A percentile compares a stretch with the other conserved stretches of the same genome.
These are phyloP conservation scores for Chalara sp. DNA, from an alignment of 2,329 filamentous ascomycete species.

Conservation along the genomic window DNA sequence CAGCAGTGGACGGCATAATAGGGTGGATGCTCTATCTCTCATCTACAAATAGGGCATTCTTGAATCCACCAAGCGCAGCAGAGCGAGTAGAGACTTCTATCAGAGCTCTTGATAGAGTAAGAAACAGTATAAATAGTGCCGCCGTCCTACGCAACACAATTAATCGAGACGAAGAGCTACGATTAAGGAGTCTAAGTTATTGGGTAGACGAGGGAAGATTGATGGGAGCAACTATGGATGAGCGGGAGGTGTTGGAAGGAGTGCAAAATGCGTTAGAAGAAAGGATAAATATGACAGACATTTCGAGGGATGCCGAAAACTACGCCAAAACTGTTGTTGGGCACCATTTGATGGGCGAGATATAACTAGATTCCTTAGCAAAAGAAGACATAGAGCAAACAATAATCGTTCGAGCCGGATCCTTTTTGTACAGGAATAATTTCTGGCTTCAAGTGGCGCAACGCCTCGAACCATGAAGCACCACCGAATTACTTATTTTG, in stretches of 20 bases:
- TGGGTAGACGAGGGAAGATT: slow-evolving; percentile 73
- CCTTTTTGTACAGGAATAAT: too few relatives aligned
- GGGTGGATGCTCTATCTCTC: slow-evolving; percentile 67
- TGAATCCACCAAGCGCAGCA: slow-evolving; percentile 50
- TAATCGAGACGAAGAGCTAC: slow-evolving; percentile 64
- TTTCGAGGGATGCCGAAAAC: slow-evolving; percentile 57
- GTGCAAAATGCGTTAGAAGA: slow-evolving; percentile 60
- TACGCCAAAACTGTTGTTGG: slow-evolving; percentile 43
- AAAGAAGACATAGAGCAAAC: too few relatives aligned
- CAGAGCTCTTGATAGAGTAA: slow-evolving; percentile 48
- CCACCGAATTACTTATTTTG: too few relatives aligned
- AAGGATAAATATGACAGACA: slow-evolving; percentile 54
- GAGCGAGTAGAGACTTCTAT: slow-evolving; percentile 59
- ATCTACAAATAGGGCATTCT: slow-evolving; percentile 73
- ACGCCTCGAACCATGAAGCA: too few relatives aligned
- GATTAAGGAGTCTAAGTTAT: slow-evolving; percentile 61
- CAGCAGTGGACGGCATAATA: slow-evolving; percentile 54
- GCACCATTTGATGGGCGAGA: too few relatives aligned
- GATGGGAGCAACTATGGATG: slow-evolving; percentile 71
- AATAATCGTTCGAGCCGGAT: too few relatives aligned
- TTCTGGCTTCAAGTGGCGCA: too few relatives aligned
- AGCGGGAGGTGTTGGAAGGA: slow-evolving; percentile 65
- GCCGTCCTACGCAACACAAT: slow-evolving; percentile 77
- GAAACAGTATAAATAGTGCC: slow-evolving; percentile 63
- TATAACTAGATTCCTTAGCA: too few relatives aligned